Conservation (phyloP, 2,329 filamentous ascomycete species). For the Furcasterigmium sp. region DNA sequence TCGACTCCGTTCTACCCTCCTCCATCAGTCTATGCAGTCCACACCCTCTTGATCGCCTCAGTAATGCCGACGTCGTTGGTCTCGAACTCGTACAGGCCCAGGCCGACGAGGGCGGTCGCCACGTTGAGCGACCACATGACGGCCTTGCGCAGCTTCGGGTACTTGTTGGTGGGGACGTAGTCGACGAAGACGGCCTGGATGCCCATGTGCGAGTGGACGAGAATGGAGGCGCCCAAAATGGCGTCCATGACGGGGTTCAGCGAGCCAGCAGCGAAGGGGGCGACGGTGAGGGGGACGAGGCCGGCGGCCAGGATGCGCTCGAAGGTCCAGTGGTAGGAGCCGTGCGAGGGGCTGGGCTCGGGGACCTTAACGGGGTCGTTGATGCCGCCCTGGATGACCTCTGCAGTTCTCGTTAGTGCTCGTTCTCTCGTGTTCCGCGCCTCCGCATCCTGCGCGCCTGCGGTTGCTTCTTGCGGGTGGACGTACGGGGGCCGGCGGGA, state of each 20-base stretch:
- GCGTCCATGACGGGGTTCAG: slow-evolving; percentile 88
- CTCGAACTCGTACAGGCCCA: slow-evolving; percentile 97
- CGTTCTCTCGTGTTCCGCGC: neutral
- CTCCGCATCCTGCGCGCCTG: neutral
- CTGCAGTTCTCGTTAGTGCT: slow-evolving; percentile 49
- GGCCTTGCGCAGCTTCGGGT: slow-evolving; percentile 62
- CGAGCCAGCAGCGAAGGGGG: slow-evolving; percentile 87
- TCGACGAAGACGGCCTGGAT: slow-evolving; percentile 89
- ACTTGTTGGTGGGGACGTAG: slow-evolving; percentile 72
- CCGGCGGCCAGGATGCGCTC: slow-evolving; percentile 79
- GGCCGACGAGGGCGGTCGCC: slow-evolving; percentile 73
- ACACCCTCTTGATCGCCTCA: slow-evolving; percentile 81
- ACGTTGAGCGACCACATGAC: slow-evolving; percentile 74
- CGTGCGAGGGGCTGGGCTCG: slow-evolving; percentile 68
- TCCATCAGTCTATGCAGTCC: slow-evolving; percentile 62
- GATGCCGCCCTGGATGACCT: slow-evolving; percentile 66
- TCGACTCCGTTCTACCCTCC: neutral
- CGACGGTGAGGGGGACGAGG: slow-evolving; percentile 80
- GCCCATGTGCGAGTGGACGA: slow-evolving; percentile 93
- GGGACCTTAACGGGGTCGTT: slow-evolving; percentile 84
- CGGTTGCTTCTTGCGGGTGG: neutral
- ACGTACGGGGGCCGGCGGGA: slow-evolving; percentile 79
- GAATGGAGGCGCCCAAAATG: slow-evolving; percentile 72
- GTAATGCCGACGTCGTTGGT: slow-evolving; percentile 96
- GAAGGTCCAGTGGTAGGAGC: slow-evolving; percentile 98